These are phyloP conservation scores for Tilletia indica DNA, from an alignment of 1,284 basidiomycete species.

Conservation along the genomic window DNA sequence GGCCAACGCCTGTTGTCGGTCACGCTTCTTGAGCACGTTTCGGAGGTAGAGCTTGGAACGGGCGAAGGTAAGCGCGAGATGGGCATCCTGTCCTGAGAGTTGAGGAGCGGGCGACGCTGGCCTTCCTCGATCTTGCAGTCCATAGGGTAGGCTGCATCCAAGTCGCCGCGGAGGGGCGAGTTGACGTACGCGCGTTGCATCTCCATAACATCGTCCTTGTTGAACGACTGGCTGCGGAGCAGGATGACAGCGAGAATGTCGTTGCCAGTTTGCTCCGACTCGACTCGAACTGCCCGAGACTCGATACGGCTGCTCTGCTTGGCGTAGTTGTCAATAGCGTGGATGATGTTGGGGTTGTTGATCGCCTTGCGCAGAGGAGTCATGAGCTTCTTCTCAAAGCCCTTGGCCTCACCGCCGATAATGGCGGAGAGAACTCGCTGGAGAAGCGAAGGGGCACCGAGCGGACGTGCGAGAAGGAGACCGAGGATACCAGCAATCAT, in stretches of 20 bases:
- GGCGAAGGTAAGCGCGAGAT: conserved; percentile 49
- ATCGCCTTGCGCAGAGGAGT: conserved; percentile 46
- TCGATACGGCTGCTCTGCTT: conserved; percentile 45
- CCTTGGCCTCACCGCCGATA: conserved; percentile 39
- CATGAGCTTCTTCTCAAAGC: conserved; percentile 50
- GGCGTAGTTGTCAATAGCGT: conserved; percentile 51
- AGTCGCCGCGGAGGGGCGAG: conserved; percentile 44
- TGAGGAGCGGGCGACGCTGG: conserved; percentile 28
- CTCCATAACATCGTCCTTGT: conserved; percentile 36
- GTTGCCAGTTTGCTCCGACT: conserved; percentile 41
- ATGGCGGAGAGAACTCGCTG: conserved; percentile 50
- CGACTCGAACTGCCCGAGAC: conserved; percentile 31
- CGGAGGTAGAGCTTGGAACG: conserved; percentile 49
- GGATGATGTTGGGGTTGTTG: conserved; percentile 33
- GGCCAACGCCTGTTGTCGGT: conserved; percentile 46
- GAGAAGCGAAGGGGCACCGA: conserved; percentile 53
- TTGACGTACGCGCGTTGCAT: conserved; percentile 46
- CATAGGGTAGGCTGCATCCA: conserved; percentile 47
- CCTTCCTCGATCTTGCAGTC: conserved; percentile 28
- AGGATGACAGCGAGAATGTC: conserved; percentile 52
- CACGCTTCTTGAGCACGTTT: conserved; percentile 47
- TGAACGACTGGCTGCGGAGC: no score
- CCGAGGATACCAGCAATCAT: conserved; percentile 51
- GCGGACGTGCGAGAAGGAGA: conserved; percentile 50
- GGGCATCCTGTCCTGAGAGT: conserved; percentile 40